phyloP scores from a whole-genome alignment of 2,329 filamentous ascomycete species.

The Diaporthe capsici region DNA sequence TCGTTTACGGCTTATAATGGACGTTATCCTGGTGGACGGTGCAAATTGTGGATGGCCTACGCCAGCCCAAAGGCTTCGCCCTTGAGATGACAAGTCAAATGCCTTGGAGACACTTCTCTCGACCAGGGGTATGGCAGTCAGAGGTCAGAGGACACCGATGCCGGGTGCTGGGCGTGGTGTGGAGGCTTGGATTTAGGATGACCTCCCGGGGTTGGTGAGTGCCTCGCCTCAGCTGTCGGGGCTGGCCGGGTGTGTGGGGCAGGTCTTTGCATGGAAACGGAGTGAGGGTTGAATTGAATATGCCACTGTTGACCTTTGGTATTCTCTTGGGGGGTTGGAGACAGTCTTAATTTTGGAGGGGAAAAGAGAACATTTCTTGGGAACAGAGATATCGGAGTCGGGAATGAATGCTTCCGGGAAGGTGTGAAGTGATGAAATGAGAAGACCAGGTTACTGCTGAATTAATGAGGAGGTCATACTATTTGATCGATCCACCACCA shows the following conservation, averaged over 20 bases:
- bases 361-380: not conserved
- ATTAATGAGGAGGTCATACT: constrained; percentile 11
- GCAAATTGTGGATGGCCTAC: not conserved
- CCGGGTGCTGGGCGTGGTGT: not conserved
- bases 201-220: not conserved
- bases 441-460: constrained; percentile 10
- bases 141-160: not conserved
- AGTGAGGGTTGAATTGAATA: constrained; percentile 25
- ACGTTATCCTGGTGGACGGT: not conserved
- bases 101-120: not conserved
- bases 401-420: not conserved
- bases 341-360: constrained; percentile 9
- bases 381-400: constrained; percentile 16
- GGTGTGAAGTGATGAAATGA: not conserved
- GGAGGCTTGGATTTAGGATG: not conserved
- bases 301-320: constrained; percentile 26
- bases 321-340: not conserved
- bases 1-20: constrained; percentile 36
- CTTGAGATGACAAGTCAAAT: not conserved
- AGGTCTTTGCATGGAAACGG: constrained; percentile 28
- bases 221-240: not conserved
- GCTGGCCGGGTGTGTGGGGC: not conserved
- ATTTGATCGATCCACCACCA: not conserved
- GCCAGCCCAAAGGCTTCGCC: not conserved
- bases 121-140: not conserved